These are phyloP conservation scores for Arabidopsis lyrata DNA, from an alignment of 441 rosid species.

Conservation along the genomic window DNA sequence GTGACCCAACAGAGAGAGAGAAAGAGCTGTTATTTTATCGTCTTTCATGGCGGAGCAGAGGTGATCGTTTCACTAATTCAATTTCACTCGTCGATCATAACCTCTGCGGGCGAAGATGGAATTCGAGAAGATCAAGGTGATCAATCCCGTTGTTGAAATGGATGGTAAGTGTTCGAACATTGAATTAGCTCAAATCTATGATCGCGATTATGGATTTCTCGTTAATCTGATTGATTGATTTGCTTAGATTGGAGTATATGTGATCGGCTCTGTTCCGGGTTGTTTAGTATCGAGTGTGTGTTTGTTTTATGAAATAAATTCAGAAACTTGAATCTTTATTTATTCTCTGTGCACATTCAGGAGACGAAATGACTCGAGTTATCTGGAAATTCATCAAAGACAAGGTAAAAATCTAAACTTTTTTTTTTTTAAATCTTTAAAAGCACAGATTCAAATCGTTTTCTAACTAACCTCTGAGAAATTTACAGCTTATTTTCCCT, in stretches of 20 bases:
- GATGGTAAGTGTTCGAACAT: constrained; percentile 52
- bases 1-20: background rate
- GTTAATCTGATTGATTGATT: constrained; percentile 1
- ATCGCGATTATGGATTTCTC: background rate
- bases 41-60: background rate
- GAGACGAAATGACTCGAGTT: constrained; percentile 90
- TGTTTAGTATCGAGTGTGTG: background rate
- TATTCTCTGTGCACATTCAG: constrained; percentile 45
- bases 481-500: constrained; percentile 77
- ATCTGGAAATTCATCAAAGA: constrained; percentile 84
- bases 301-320: constrained; percentile 2
- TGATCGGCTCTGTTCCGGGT: constrained; percentile 1
- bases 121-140: constrained; percentile 62
- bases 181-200: background rate
- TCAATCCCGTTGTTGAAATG: constrained; percentile 69
- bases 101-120: constrained; percentile 45
- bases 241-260: constrained; percentile 17
- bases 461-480: background rate
- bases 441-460: background rate
- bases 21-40: background rate
- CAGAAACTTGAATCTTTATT: background rate
- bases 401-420: constrained; percentile 52
- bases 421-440: background rate
- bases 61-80: constrained; percentile 2
- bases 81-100: background rate